Evolutionary conservation across 148 eudicot genomes (phyloP).

Genomic region (Heliamphora exappendiculata): DNA sequence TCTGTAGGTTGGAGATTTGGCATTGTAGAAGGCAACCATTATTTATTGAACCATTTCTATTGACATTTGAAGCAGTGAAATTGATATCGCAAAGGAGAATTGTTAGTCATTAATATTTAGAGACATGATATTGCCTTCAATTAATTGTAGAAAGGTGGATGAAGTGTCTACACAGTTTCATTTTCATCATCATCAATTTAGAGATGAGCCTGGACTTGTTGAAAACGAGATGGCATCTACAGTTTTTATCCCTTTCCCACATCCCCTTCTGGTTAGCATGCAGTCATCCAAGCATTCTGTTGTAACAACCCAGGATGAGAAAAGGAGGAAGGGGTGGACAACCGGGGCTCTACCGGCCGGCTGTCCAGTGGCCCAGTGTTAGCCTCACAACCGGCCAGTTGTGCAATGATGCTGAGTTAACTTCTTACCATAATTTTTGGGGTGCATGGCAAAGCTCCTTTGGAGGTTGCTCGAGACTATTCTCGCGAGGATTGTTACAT

Average conservation of each 20-base stretch:
- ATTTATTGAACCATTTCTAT: neutral
- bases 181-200: neutral
- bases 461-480: too few species aligned
- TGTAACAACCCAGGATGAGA: too few species aligned
- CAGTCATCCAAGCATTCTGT: too few species aligned
- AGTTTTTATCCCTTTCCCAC: neutral
- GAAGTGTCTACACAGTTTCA: conserved; percentile 5
- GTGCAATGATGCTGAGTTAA: too few species aligned
- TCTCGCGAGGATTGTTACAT: too few species aligned
- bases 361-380: too few species aligned
- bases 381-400: too few species aligned
- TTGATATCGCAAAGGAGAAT: neutral
- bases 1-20: neutral
- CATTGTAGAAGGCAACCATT: conserved; percentile 14
- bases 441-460: too few species aligned
- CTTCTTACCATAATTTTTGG: too few species aligned
- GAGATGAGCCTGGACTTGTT: neutral
- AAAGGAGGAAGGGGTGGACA: too few species aligned
- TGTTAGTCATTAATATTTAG: conserved; percentile 10
- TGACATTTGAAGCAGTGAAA: neutral
- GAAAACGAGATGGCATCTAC: neutral
- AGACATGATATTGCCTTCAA: neutral
- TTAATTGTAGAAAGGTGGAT: conserved; percentile 7
- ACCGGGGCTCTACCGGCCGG: too few species aligned
- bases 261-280: neutral